A percentile compares a stretch with the other conserved stretches of the same genome.
phyloP scores from a whole-genome alignment of 768 basidiomycete genomes.

The Tricholoma terreum region DNA sequence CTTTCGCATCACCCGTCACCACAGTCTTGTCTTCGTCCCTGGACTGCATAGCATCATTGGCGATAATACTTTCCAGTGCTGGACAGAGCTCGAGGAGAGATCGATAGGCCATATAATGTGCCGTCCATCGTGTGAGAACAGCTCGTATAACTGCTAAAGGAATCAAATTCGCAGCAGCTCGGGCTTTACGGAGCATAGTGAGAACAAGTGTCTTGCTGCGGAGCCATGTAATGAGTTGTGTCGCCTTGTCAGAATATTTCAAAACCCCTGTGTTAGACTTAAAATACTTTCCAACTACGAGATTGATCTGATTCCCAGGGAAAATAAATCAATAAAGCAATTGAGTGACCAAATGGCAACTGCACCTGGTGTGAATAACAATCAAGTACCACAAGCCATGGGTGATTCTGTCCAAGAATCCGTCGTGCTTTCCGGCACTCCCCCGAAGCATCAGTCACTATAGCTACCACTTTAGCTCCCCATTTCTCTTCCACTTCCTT shows the following conservation, averaged over 20 bases:
- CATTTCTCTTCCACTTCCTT: constrained; percentile 18
- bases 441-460: constrained; percentile 32
- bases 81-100: constrained; percentile 25
- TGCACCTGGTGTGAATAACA: constrained; percentile 38
- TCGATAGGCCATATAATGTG: constrained; percentile 32
- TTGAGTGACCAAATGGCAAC: background rate
- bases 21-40: constrained; percentile 10
- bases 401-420: constrained; percentile 16
- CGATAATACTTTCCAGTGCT: constrained; percentile 16
- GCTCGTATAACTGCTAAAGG: constrained; percentile 25
- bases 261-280: constrained; percentile 17
- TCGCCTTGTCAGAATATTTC: constrained; percentile 21
- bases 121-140: constrained; percentile 35
- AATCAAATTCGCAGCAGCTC: constrained; percentile 4
- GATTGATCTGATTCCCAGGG: constrained; percentile 28
- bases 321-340: background rate
- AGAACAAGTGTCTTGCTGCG: constrained; percentile 31
- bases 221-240: constrained; percentile 37
- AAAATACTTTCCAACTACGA: constrained; percentile 39
- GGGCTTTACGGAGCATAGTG: constrained; percentile 12
- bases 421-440: constrained; percentile 26
- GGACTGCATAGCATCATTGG: constrained; percentile 13
- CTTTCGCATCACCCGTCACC: constrained; percentile 21
- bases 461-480: constrained; percentile 21
- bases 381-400: constrained; percentile 27